These are phyloP conservation scores for Ascochyta viciae-villosae DNA, from an alignment of 2,329 filamentous ascomycete species.

Conservation along the genomic window DNA sequence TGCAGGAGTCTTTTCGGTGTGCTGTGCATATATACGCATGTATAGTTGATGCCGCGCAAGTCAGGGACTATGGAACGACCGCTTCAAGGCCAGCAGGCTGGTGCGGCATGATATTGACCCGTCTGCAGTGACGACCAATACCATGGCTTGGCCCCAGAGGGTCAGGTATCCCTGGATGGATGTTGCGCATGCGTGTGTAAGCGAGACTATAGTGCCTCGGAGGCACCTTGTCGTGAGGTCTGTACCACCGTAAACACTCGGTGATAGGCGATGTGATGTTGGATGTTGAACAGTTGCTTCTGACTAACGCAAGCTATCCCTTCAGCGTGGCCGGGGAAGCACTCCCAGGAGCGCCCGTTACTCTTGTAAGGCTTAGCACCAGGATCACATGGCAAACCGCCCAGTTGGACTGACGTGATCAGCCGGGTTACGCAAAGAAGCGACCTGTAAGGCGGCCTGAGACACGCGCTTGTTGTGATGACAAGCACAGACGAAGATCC, in stretches of 20 bases:
- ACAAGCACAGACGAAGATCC: neutral
- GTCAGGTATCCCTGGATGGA: constrained; percentile 15
- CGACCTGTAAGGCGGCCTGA: constrained; percentile 4
- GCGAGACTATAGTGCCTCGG: constrained; percentile 17
- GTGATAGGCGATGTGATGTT: constrained; percentile 26
- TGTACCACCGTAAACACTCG: constrained; percentile 10
- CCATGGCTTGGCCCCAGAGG: constrained; percentile 2
- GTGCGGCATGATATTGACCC: neutral
- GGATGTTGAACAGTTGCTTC: constrained; percentile 18
- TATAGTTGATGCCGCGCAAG: constrained; percentile 2
- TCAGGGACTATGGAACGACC: neutral
- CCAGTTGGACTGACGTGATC: constrained; percentile 7
- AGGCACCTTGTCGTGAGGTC: constrained; percentile 5
- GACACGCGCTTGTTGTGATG: constrained; percentile 11
- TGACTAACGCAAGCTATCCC: constrained; percentile 18
- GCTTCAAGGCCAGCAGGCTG: constrained; percentile 1
- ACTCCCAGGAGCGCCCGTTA: constrained; percentile 17
- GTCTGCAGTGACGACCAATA: constrained; percentile 6
- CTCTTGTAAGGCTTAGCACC: constrained; percentile 12
- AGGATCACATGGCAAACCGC: constrained; percentile 16
- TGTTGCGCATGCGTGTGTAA: constrained; percentile 25
- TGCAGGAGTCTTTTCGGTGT: neutral
- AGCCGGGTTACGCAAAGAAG: constrained; percentile 6
- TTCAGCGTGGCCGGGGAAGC: constrained; percentile 24
- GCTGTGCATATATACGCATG: neutral